These are phyloP conservation scores for Geranium incanum DNA, from an alignment of 441 rosid species.

Conservation along the genomic window DNA sequence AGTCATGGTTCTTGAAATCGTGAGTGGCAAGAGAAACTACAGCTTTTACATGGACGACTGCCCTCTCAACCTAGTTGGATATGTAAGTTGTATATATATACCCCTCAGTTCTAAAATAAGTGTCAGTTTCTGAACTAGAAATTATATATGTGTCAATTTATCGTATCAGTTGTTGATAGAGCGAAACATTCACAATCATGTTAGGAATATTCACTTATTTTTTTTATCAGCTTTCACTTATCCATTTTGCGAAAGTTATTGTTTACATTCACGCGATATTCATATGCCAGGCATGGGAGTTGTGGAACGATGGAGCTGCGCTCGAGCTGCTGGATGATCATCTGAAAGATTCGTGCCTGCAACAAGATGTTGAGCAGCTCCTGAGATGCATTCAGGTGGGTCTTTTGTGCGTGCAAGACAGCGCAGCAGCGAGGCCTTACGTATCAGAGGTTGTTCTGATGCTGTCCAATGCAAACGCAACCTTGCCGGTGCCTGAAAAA, in stretches of 20 bases:
- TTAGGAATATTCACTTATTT: no score
- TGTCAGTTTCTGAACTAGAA: no score
- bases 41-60: not conserved
- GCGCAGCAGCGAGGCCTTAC: not conserved
- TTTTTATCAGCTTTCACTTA: no score
- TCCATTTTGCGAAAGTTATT: not conserved
- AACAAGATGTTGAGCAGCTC: not conserved
- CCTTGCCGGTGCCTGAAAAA: not conserved
- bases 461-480: not conserved
- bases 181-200: no score
- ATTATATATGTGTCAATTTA: no score
- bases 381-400: constrained; percentile 1
- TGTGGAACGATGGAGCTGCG: not conserved
- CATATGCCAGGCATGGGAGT: not conserved
- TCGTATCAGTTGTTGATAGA: no score
- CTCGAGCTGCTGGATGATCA: not conserved
- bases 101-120: no score
- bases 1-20: not conserved
- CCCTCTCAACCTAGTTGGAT: not conserved
- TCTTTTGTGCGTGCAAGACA: not conserved
- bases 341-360: not conserved
- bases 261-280: not conserved
- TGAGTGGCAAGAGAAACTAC: not conserved
- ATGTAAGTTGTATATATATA: not conserved
- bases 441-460: not conserved